A percentile compares a stretch with the other conserved stretches of the same genome.
Evolutionary conservation across 495 filamentous ascomycete genomes (phyloP).

Genomic region (Neurospora sp.): DNA sequence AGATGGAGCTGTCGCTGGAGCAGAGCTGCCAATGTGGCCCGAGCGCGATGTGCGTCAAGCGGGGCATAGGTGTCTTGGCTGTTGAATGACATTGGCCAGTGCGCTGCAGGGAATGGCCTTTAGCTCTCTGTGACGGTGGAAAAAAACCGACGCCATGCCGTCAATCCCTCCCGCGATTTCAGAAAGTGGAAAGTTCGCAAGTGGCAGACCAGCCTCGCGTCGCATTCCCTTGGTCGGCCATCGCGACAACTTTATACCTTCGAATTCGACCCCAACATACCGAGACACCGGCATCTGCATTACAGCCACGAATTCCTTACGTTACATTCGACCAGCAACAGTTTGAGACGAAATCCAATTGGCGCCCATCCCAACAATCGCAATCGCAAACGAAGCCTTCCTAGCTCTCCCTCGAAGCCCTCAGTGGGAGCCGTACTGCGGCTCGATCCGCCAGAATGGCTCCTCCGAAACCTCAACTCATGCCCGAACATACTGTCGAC

Average conservation of each 20-base stretch:
- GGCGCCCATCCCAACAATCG: not conserved
- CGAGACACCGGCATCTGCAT: not conserved
- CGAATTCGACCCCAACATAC: not conserved
- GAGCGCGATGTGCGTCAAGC: not conserved
- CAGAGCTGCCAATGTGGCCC: not conserved
- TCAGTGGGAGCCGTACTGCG: conserved; percentile 11
- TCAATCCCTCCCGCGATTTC: not conserved
- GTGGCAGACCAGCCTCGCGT: conserved; percentile 3
- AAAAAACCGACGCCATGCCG: not conserved
- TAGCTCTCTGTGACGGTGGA: not conserved
- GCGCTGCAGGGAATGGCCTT: not conserved
- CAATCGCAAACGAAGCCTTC: not conserved
- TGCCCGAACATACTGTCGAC: conserved; percentile 30
- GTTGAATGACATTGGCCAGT: not conserved
- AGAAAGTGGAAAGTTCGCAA: not conserved
- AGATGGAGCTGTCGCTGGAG: not conserved
- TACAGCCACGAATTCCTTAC: not conserved
- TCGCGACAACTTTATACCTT: not conserved
- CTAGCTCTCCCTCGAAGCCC: not conserved
- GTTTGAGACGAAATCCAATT: not conserved
- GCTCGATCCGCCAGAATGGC: conserved; percentile 24
- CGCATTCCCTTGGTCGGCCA: not conserved
- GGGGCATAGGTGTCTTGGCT: not conserved
- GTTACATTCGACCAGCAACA: not conserved
- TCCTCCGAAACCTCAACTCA: conserved; percentile 23